These are phyloP conservation scores for Pythium chondricola DNA, from an alignment of 352 stramenopile genomes.

Conservation along the genomic window DNA sequence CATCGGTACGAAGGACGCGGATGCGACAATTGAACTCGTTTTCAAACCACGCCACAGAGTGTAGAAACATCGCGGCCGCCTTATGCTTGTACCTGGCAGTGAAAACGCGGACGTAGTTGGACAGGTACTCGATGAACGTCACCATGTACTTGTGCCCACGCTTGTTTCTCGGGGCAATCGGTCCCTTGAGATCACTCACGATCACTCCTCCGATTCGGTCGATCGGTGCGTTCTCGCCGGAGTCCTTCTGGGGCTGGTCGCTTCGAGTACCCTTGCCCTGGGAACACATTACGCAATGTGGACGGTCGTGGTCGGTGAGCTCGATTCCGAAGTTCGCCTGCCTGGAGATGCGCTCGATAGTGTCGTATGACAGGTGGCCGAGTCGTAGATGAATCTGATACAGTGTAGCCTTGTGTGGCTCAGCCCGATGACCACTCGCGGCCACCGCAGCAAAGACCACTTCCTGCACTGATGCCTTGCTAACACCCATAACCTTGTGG, in stretches of 20 bases:
- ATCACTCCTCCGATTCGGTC: slow-evolving; percentile 7
- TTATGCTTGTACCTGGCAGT: slow-evolving; percentile 9
- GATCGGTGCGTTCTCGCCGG: not conserved
- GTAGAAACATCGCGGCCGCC: slow-evolving; percentile 8
- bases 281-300: slow-evolving; percentile 7
- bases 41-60: slow-evolving; percentile 9
- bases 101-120: slow-evolving; percentile 11
- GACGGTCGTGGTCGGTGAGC: not conserved
- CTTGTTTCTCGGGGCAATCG: slow-evolving; percentile 3
- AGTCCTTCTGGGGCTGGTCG: slow-evolving; percentile 6
- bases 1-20: slow-evolving; percentile 11
- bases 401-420: slow-evolving; percentile 3
- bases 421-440: not conserved
- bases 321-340: not conserved
- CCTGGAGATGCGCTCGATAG: slow-evolving; percentile 3
- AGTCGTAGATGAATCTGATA: slow-evolving; percentile 5
- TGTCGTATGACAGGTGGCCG: slow-evolving; percentile 7
- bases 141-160: slow-evolving; percentile 7
- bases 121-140: slow-evolving; percentile 12
- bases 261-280: slow-evolving; percentile 10
- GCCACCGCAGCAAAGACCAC: not conserved
- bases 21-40: slow-evolving; percentile 3
- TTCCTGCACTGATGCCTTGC: not conserved
- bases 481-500: no score
- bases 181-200: slow-evolving; percentile 15